These are phyloP conservation scores for Rubia peregrina DNA, from an alignment of 305 asterid genomes.

Conservation along the genomic window DNA sequence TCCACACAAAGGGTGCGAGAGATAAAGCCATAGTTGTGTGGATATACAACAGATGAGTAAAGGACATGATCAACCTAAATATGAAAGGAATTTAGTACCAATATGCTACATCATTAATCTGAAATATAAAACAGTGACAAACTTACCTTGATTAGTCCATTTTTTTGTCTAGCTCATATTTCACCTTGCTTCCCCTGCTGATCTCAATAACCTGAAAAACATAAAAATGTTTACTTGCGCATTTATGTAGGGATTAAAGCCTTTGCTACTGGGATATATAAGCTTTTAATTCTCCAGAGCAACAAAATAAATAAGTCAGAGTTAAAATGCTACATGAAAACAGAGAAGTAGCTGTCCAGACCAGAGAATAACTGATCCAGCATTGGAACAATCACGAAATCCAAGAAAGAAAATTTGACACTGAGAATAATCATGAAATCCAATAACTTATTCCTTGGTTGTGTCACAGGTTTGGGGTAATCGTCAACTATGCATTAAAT, in stretches of 20 bases:
- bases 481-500: background rate
- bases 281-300: background rate
- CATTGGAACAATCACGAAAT: background rate
- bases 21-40: constrained; percentile 93
- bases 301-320: background rate
- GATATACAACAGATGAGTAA: constrained; percentile 95
- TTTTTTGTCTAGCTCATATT: constrained; percentile 88
- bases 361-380: background rate
- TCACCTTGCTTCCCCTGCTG: constrained; percentile 91
- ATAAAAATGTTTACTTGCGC: background rate
- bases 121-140: background rate
- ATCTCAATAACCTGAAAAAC: constrained; percentile 83
- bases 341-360: background rate
- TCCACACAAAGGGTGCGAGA: constrained; percentile 97
- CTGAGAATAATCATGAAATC: background rate
- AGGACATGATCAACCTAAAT: constrained; percentile 90
- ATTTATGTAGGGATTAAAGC: background rate
- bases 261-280: background rate
- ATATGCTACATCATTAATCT: background rate
- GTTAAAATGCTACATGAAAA: background rate
- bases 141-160: constrained; percentile 89
- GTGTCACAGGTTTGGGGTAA: background rate
- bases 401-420: background rate
- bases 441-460: no score
- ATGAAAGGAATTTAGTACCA: constrained; percentile 11